phyloP scores from a whole-genome alignment of 352 stramenopile species.

The Phytophthora brassicae region DNA sequence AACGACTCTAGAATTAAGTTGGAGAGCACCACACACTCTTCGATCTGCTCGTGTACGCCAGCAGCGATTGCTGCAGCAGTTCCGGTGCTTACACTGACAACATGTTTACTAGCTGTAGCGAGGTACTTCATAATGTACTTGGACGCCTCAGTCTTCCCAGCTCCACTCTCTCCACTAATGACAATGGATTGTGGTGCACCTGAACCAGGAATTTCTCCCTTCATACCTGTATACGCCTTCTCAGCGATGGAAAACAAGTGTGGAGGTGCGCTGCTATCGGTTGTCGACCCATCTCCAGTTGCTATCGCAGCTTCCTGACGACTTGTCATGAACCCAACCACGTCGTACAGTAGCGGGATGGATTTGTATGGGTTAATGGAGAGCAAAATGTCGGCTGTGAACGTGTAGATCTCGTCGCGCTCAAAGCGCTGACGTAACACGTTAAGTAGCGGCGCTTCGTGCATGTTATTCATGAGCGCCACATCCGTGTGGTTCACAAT shows the following conservation, averaged over 20 bases:
- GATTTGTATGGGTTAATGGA: slow-evolving; percentile 89
- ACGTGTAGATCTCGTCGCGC: slow-evolving; percentile 84
- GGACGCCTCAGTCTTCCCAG: slow-evolving; percentile 94
- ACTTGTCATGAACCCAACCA: slow-evolving; percentile 72
- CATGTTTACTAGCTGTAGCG: slow-evolving; percentile 72
- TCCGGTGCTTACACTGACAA: slow-evolving; percentile 8
- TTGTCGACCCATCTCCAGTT: slow-evolving; percentile 21
- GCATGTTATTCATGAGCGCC: slow-evolving; percentile 90
- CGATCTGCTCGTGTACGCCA: slow-evolving; percentile 74
- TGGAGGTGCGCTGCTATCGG: slow-evolving; percentile 43
- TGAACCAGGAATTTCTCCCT: slow-evolving; percentile 50
- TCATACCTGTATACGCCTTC: slow-evolving; percentile 75
- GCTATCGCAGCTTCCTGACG: slow-evolving; percentile 32
- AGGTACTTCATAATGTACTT: slow-evolving; percentile 93
- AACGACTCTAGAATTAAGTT: slow-evolving; percentile 87
- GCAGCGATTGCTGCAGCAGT: slow-evolving; percentile 14
- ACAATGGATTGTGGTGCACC: slow-evolving; percentile 91
- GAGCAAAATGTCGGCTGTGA: slow-evolving; percentile 82
- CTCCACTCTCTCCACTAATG: slow-evolving; percentile 92
- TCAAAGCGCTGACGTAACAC: slow-evolving; percentile 82
- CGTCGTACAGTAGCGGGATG: slow-evolving; percentile 82
- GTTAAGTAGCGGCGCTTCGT: slow-evolving; percentile 82
- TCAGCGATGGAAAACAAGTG: slow-evolving; percentile 85
- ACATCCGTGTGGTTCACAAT: slow-evolving; percentile 85
- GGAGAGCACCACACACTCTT: slow-evolving; percentile 80